Evolutionary conservation across 164 flowering plant genomes (phyloP), one percentile per base, ranked within the genome.

Genomic region (Litsea cubeba): DNA sequence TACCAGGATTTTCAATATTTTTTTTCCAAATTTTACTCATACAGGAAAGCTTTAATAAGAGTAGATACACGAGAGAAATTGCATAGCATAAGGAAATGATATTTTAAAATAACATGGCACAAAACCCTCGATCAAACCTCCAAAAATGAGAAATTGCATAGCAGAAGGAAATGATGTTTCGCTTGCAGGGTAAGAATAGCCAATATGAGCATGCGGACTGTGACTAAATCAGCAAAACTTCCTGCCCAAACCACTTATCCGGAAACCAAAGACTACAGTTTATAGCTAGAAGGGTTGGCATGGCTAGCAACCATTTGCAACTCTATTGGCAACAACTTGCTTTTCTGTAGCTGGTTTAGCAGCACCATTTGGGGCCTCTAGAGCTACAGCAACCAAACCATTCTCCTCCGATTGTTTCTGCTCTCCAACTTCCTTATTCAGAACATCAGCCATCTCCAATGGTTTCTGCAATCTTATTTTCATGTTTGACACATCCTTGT

Each of bases 261-360:
- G 24, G 49, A 72, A 63, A 51, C 81, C 81, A 24, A 57, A 17
- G 18, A 65, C 71, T 28, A 2, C 26, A 26, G 26, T 26, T 1
- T 26, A 26, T 54, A 10, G 28, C 18, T 12, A 63, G 8, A 17
- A 62, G 30, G 32, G 71, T 4, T 4, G 51, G 46, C 2, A 14
- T 10, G 20, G 17, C 69, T 86, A 84, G 83, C 85, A 84, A 62
- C 84, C 85, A 76, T 85, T 85, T 26, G 84, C 79, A 71, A 83
- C 65, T 12, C 85, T 84, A 75, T 86, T 80, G 14, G 82, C 71
- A 7, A 80, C 65, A 20, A 74, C 71, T 69, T n/a, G n/a, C n/a
- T n/a, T n/a, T n/a, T n/a, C n/a, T n/a, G n/a, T n/a, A 17, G 69
- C 82, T 25, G 85, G 80, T 62, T 85, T 85, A 62, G 77, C 78